Conservation (phyloP, 192 early-diverging fungal genomes). For the Coemansia sp. region DNA sequence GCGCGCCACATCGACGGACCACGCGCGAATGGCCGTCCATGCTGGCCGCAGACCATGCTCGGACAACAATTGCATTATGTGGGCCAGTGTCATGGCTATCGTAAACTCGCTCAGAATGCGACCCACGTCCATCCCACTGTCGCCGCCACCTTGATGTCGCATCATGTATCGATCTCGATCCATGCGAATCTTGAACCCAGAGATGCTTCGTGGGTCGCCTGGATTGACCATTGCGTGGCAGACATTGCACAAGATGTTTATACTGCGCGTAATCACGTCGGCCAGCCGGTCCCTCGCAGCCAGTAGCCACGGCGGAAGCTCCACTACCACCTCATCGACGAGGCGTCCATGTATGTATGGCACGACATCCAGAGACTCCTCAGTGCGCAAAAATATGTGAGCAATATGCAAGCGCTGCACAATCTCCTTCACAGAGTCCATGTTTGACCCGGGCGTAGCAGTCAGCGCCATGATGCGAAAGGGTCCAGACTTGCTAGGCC, state of each 20-base stretch:
- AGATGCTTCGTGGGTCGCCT: slow-evolving; percentile 32
- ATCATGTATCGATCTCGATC: slow-evolving; percentile 38
- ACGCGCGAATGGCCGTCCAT: slow-evolving; percentile 38
- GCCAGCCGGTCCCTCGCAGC: slow-evolving; percentile 51
- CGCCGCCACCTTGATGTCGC: slow-evolving; percentile 10
- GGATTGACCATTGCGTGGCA: slow-evolving; percentile 43
- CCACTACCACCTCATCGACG: slow-evolving; percentile 69
- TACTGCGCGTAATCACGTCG: slow-evolving; percentile 55
- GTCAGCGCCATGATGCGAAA: slow-evolving; percentile 85
- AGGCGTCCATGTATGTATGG: slow-evolving; percentile 70
- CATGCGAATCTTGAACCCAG: slow-evolving; percentile 37
- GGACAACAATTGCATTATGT: slow-evolving; percentile 55
- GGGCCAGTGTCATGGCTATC: slow-evolving; percentile 54
- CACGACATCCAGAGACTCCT: slow-evolving; percentile 83
- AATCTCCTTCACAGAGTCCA: slow-evolving; percentile 73
- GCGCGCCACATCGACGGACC: slow-evolving; percentile 37
- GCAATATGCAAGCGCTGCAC: slow-evolving; percentile 76
- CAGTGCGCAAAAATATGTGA: slow-evolving; percentile 83
- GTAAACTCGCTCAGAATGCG: slow-evolving; percentile 60
- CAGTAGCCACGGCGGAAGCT: slow-evolving; percentile 55
- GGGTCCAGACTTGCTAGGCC: slow-evolving; percentile 43
- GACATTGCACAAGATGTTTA: slow-evolving; percentile 51
- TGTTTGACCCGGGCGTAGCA: slow-evolving; percentile 81
- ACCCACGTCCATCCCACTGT: slow-evolving; percentile 16
- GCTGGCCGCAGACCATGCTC: slow-evolving; percentile 54